A percentile compares a stretch with the other conserved stretches of the same genome.
Evolutionary conservation across 2,329 filamentous ascomycete species (phyloP).

Genomic region (Chrysosporium queenslandicum): DNA sequence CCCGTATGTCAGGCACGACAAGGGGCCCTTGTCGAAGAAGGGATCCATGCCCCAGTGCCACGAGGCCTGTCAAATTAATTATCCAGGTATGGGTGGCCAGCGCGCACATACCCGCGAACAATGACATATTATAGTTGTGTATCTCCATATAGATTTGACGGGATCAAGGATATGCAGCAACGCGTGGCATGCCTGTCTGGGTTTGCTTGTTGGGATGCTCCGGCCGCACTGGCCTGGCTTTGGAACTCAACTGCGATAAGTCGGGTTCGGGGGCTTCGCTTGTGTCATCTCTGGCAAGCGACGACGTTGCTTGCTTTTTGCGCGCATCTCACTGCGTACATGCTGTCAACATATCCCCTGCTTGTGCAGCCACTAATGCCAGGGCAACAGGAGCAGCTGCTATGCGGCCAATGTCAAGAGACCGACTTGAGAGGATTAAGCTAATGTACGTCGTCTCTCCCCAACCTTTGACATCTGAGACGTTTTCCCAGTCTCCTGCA

Average conservation of each 20-base stretch:
- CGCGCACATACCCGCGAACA: not conserved
- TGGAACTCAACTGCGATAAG: not conserved
- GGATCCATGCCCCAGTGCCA: constrained; percentile 6
- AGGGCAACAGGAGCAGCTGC: not conserved
- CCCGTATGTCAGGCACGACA: constrained; percentile 11
- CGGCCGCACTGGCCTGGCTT: not conserved
- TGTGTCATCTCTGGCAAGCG: not conserved
- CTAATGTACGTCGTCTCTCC: not conserved
- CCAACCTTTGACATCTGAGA: constrained; percentile 12
- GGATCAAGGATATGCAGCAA: constrained; percentile 2
- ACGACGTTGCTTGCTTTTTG: not conserved
- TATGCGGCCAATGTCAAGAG: not conserved
- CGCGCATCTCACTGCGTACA: not conserved
- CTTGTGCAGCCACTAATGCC: not conserved
- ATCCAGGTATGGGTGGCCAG: not conserved
- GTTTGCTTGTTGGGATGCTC: not conserved
- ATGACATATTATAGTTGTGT: not conserved
- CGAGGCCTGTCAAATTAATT: constrained; percentile 8
- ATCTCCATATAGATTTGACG: not conserved
- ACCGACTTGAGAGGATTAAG: not conserved
- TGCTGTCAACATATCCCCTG: not conserved
- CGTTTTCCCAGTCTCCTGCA: constrained; percentile 5
- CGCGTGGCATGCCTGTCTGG: constrained; percentile 3
- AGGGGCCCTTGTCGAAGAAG: not conserved
- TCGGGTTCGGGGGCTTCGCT: too few relatives aligned